Percentiles rank a stretch among this genome's conserved stretches.
Conservation (phyloP, 2,329 filamentous ascomycete genomes). For the Penicillium sp. region DNA sequence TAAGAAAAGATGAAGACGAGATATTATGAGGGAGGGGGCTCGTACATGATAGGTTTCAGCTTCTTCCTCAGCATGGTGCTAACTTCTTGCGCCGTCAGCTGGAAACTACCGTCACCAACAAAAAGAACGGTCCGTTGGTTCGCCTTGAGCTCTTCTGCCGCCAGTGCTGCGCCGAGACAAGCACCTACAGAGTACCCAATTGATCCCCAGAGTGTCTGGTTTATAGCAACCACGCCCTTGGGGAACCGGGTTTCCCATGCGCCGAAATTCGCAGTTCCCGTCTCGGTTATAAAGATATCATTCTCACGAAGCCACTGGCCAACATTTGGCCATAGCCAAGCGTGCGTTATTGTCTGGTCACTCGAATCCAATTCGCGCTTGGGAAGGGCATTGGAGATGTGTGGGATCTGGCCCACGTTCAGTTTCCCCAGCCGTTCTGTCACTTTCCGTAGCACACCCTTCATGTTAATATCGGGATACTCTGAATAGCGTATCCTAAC, state of each 20-base stretch:
- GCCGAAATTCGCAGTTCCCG: conserved; percentile 56
- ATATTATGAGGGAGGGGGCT: conserved; percentile 11
- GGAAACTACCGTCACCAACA: conserved; percentile 62
- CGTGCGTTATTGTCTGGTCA: conserved; percentile 44
- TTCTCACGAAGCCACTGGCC: conserved; percentile 47
- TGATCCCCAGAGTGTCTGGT: conserved; percentile 55
- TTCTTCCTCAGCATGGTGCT: conserved; percentile 60
- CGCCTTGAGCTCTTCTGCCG: conserved; percentile 32
- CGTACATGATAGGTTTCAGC: conserved; percentile 68
- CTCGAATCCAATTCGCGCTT: conserved; percentile 23
- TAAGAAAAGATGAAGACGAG: not conserved
- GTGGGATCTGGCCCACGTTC: conserved; percentile 46
- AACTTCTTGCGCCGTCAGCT: conserved; percentile 64
- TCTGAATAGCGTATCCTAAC: conserved; percentile 72
- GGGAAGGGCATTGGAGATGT: conserved; percentile 51
- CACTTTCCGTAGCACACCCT: conserved; percentile 70
- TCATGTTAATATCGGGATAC: conserved; percentile 74
- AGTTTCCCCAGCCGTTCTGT: conserved; percentile 57
- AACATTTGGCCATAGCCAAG: conserved; percentile 47
- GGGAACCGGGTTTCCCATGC: conserved; percentile 51
- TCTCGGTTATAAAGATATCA: conserved; percentile 57
- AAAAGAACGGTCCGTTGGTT: conserved; percentile 52
- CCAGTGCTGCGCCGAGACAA: conserved; percentile 54
- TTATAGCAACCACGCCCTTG: conserved; percentile 45
- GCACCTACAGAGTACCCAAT: conserved; percentile 60